These are phyloP conservation scores for Alloteropsis angusta DNA, from an alignment of 202 grass and related monocot species.

Conservation along the genomic window DNA sequence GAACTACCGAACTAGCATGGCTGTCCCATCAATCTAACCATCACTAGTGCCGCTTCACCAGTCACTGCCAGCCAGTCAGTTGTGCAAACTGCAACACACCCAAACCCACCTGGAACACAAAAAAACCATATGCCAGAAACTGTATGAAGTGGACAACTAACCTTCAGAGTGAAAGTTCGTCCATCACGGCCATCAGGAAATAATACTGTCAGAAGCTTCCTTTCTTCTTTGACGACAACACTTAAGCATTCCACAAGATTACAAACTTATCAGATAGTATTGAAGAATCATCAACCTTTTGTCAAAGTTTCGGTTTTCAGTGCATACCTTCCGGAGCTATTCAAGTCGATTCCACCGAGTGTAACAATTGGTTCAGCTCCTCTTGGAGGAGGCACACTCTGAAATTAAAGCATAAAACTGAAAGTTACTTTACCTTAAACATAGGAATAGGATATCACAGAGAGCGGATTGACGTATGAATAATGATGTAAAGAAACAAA, in stretches of 20 bases:
- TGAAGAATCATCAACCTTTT: slow-evolving; percentile 12
- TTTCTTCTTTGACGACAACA: slow-evolving; percentile 94
- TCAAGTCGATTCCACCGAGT: slow-evolving; percentile 88
- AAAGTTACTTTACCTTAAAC: slow-evolving; percentile 6
- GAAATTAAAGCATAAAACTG: slow-evolving; percentile 35
- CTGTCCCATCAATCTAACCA: not conserved
- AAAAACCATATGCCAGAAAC: not conserved
- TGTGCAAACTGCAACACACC: not conserved
- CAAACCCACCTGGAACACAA: not conserved
- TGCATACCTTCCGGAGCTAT: slow-evolving; percentile 92
- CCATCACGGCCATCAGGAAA: slow-evolving; percentile 86
- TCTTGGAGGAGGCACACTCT: slow-evolving; percentile 60
- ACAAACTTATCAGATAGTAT: slow-evolving; percentile 17
- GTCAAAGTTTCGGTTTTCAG: slow-evolving; percentile 10
- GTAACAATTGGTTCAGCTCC: slow-evolving; percentile 70
- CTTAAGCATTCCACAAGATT: slow-evolving; percentile 50
- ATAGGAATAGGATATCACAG: slow-evolving; percentile 9
- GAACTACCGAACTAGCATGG: not conserved
- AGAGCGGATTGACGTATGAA: slow-evolving; percentile 17
- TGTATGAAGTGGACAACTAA: slow-evolving; percentile 22
- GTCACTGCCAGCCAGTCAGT: not conserved
- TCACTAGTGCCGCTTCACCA: not conserved
- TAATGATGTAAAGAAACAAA: slow-evolving; percentile 23
- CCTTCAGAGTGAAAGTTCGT: slow-evolving; percentile 88
- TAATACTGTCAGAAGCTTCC: slow-evolving; percentile 74